Conservation (phyloP, 2,329 filamentous ascomycete species). For the Kalmusia sp. region DNA sequence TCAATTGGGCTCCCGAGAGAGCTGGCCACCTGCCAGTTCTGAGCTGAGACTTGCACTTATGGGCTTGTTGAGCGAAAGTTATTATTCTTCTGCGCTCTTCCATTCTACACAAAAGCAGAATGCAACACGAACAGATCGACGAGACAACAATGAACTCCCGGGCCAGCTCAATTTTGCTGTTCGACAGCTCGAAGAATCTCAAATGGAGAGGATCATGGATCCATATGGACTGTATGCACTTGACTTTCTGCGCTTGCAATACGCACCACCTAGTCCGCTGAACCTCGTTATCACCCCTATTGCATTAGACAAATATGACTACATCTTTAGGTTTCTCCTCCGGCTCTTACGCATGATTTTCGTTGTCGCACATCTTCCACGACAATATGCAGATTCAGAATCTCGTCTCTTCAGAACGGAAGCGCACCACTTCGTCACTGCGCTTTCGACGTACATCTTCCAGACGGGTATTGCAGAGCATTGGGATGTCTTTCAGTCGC, state of each 20-base stretch:
- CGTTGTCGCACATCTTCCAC: conserved; percentile 60
- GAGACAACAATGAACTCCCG: conserved; percentile 47
- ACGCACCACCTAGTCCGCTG: conserved; percentile 76
- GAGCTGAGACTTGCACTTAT: conserved; percentile 89
- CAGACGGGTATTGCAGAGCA: conserved; percentile 76
- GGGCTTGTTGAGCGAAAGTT: conserved; percentile 81
- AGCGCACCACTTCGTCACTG: conserved; percentile 79
- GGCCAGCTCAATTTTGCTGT: conserved; percentile 73
- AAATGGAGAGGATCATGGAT: conserved; percentile 84
- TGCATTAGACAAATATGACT: conserved; percentile 81
- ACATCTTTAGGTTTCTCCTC: conserved; percentile 80
- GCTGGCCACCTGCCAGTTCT: conserved; percentile 92
- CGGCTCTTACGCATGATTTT: conserved; percentile 80
- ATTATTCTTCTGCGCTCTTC: conserved; percentile 53
- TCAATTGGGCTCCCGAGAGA: conserved; percentile 78
- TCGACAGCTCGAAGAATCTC: conserved; percentile 72
- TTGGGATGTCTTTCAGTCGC: conserved; percentile 74
- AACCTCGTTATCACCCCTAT: conserved; percentile 74
- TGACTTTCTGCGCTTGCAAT: conserved; percentile 90
- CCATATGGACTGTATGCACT: conserved; percentile 83
- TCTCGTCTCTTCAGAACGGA: conserved; percentile 69
- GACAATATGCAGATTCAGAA: conserved; percentile 25
- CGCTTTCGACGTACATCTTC: conserved; percentile 78
- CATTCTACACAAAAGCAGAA: conserved; percentile 23
- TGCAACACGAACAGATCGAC: not conserved